Evolutionary conservation across 2,329 filamentous ascomycete species (phyloP), one percentile per base, ranked within the genome.

Genomic region (Colletotrichum lentis): DNA sequence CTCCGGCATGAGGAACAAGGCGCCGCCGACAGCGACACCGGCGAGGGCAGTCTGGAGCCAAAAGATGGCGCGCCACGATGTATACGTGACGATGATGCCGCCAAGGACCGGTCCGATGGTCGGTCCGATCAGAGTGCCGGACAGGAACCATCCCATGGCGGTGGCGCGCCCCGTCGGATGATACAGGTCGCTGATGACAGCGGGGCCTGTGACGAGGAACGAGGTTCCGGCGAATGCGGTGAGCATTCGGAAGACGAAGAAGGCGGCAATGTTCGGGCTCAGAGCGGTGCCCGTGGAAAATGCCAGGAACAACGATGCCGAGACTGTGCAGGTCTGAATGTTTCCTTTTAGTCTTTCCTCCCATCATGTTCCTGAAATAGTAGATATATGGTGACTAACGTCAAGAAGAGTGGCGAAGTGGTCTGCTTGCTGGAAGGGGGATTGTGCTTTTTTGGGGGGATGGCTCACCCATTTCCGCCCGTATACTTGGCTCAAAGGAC

Each of bases 151-250:
- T 3, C 87, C 85, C 63, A 91, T 80, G 1, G 88, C 89, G 5
- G 89, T 91, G 16, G 85, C 90, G 27, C 90, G 84, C 70, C 89
- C 86, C 1, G 87, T 86, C 1, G 85, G 86, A 1, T 85, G 83
- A 70, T 86, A 88, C 54, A 86, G 80, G 72, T 88, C 85, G 18
- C 78, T 77, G 3, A 92, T 87, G 27, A 87, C 86, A 0, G 87
- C 86, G 3, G 86, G 87, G 1, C 90, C 90, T 37, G 91, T 86
- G 14, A 90, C 86, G 6, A 92, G 79, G 70, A 91, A 91, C 0
- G 87, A 85, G 0, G 89, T 92, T 11, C 90, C 90, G 80, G 91
- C 88, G 71, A 91, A 90, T 0, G 89, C 90, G 0, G 89, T 91
- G 66, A 92, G 79, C 73, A 90, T 85, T 3, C 90, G 87, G 74